phyloP scores from a whole-genome alignment of 2,329 filamentous ascomycete species.

The Penicillium sp. region DNA sequence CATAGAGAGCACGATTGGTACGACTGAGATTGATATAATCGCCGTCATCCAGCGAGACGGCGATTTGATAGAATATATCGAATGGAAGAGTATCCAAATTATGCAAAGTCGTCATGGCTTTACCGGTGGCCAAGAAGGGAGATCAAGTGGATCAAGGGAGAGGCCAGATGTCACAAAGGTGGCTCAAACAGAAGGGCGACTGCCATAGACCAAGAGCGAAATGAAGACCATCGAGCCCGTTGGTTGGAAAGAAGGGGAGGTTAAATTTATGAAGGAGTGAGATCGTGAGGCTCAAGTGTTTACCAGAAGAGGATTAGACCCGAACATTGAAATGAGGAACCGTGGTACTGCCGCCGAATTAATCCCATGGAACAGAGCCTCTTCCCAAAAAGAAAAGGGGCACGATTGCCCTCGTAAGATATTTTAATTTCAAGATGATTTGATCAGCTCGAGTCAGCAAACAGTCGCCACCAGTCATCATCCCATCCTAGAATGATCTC shows the following conservation, averaged over 20 bases:
- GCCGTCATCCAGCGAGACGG: constrained; percentile 53
- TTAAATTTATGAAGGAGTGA: not conserved
- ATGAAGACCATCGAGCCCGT: not conserved
- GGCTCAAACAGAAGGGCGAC: not conserved
- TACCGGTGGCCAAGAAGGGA: not conserved
- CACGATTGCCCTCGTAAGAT: not conserved
- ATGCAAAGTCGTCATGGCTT: constrained; percentile 9
- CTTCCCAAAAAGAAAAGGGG: not conserved
- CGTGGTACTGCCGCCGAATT: not conserved
- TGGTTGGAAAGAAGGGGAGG: not conserved
- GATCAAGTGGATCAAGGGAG: not conserved
- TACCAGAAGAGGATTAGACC: not conserved
- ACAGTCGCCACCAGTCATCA: not conserved
- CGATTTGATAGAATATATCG: constrained; percentile 61
- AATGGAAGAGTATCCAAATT: constrained; percentile 54
- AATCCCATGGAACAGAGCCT: not conserved
- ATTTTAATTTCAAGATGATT: too few species aligned
- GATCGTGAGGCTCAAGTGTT: not conserved
- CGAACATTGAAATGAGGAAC: not conserved
- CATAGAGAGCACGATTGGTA: constrained; percentile 51
- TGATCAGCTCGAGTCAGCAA: not conserved
- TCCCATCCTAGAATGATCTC: not conserved
- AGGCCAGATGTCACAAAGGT: not conserved
- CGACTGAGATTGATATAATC: constrained; percentile 57
- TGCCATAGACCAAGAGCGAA: not conserved